These are phyloP conservation scores for Sideroxylon spinosum DNA, from an alignment of 179 eudicot species.

Conservation along the genomic window DNA sequence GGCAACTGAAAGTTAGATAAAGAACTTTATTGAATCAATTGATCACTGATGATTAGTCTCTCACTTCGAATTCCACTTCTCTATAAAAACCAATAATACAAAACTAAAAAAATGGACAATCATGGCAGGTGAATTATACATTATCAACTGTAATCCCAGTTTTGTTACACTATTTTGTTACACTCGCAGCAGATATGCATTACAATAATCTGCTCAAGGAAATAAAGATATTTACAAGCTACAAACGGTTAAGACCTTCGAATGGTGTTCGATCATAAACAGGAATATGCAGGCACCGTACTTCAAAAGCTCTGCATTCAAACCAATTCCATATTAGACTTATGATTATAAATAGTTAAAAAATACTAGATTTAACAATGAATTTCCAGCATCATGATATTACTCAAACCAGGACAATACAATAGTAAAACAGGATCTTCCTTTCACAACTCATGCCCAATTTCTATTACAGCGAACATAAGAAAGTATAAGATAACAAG, in stretches of 20 bases:
- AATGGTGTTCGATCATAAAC: constrained; percentile 70
- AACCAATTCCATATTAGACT: constrained; percentile 5
- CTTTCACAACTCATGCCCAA: not conserved
- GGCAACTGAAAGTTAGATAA: not conserved
- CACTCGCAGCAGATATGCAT: not conserved
- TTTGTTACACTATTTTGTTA: not conserved
- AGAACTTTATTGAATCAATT: not conserved
- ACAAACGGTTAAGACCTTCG: constrained; percentile 44
- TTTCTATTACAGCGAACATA: not conserved
- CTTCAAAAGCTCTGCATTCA: constrained; percentile 65
- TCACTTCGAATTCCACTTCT: not conserved
- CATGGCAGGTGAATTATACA: not conserved
- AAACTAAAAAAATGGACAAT: not conserved
- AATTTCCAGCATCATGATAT: not conserved
- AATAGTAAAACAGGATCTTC: not conserved
- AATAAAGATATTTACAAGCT: not conserved
- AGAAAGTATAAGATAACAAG: not conserved
- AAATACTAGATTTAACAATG: not conserved
- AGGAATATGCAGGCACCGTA: constrained; percentile 78
- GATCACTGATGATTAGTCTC: not conserved
- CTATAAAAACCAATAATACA: not conserved
- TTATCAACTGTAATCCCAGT: not conserved
- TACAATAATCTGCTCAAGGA: not conserved
- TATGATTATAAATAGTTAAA: not conserved
- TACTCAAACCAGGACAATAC: not conserved